phyloP scores from a whole-genome alignment of 1,284 basidiomycete genomes.

The Vanrija humicola region DNA sequence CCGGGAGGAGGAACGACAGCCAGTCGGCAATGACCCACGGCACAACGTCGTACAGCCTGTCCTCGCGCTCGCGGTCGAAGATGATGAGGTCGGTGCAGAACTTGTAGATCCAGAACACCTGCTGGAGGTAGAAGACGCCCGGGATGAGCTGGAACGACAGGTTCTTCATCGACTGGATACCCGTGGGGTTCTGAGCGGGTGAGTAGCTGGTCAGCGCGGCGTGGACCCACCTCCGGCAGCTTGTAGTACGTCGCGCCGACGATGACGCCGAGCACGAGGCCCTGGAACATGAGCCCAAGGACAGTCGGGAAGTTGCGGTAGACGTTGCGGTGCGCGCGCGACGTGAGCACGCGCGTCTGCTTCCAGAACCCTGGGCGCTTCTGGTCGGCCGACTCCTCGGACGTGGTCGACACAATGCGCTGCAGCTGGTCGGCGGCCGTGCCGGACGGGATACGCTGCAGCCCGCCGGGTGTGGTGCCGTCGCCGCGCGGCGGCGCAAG shows the following conservation, averaged over 20 bases:
- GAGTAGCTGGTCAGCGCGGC: not conserved
- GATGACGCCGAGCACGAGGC: conserved; percentile 38
- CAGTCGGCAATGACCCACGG: conserved; percentile 50
- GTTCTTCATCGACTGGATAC: conserved; percentile 51
- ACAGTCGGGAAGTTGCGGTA: conserved; percentile 44
- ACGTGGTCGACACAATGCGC: not conserved
- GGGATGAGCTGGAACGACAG: conserved; percentile 44
- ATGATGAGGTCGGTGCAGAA: conserved; percentile 50
- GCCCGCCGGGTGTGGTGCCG: not conserved
- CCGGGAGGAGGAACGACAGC: conserved; percentile 43
- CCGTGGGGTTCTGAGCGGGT: conserved; percentile 41
- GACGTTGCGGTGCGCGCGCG: conserved; percentile 43
- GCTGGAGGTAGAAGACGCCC: conserved; percentile 43
- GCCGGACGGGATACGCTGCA: not conserved
- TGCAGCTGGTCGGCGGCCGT: conserved; percentile 4
- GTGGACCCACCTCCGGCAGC: conserved; percentile 21
- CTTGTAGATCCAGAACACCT: conserved; percentile 47
- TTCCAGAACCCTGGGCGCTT: conserved; percentile 34
- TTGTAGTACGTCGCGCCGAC: conserved; percentile 29
- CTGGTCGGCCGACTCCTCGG: conserved; percentile 12
- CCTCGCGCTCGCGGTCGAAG: conserved; percentile 54
- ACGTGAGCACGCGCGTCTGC: conserved; percentile 44
- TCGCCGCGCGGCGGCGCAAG: not conserved
- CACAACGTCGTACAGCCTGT: conserved; percentile 37
- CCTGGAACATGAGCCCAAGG: conserved; percentile 43